A percentile compares a stretch with the other conserved stretches of the same genome.
These are phyloP conservation scores for Cyberlindnera bimundalis DNA, from an alignment of 805 yeast species.

Conservation along the genomic window DNA sequence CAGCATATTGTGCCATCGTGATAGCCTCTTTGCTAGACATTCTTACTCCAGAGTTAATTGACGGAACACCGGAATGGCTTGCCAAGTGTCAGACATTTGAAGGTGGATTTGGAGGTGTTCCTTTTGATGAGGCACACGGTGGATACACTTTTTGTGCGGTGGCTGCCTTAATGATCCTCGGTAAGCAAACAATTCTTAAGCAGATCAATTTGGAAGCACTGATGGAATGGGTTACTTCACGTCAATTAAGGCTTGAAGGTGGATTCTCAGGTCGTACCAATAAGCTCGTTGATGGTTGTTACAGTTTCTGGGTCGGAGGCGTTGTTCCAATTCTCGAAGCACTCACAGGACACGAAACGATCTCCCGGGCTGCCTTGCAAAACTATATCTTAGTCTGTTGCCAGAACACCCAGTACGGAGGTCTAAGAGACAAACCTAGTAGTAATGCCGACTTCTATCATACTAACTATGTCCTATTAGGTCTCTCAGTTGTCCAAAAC, in stretches of 20 bases:
- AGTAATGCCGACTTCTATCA: constrained; percentile 82
- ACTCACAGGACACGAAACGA: constrained; percentile 35
- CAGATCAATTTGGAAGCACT: constrained; percentile 47
- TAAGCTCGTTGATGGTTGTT: constrained; percentile 94
- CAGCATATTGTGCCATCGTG: constrained; percentile 82
- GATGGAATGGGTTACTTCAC: constrained; percentile 61
- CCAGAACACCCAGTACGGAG: constrained; percentile 60
- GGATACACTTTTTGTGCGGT: constrained; percentile 93
- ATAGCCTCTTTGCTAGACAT: constrained; percentile 65
- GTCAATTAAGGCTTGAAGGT: constrained; percentile 76
- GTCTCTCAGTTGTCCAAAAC: constrained; percentile 42
- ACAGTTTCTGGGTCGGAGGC: constrained; percentile 94
- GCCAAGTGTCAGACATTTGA: constrained; percentile 80
- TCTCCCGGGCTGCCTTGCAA: constrained; percentile 56
- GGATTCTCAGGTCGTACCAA: constrained; percentile 90
- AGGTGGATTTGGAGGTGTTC: constrained; percentile 91
- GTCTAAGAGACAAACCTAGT: constrained; percentile 87
- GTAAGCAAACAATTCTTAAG: constrained; percentile 31
- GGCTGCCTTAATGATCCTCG: constrained; percentile 53
- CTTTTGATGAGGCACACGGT: constrained; percentile 89
- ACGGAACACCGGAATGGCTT: constrained; percentile 58
- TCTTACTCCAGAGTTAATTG: constrained; percentile 53
- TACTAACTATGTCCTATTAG: constrained; percentile 79
- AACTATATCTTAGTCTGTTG: constrained; percentile 73
- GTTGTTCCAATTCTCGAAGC: constrained; percentile 60